These are phyloP conservation scores for Buxus sempervirens DNA, from an alignment of 164 flowering plant genomes.

Conservation along the genomic window DNA sequence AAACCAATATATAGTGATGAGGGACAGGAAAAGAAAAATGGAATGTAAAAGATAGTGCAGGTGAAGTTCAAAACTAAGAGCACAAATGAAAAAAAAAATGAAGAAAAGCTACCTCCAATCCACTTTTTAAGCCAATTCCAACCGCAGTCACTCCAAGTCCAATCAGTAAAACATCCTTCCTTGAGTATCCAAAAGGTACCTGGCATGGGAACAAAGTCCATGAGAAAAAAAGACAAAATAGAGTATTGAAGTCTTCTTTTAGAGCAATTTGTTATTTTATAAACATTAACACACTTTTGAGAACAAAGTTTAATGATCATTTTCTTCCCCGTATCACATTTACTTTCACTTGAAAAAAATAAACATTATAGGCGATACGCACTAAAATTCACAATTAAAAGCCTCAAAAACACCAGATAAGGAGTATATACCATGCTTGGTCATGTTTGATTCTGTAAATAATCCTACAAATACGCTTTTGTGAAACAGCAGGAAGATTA, in stretches of 20 bases:
- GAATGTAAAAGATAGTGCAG: background rate
- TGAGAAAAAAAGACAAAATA: slow-evolving; percentile 6
- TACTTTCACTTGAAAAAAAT: background rate
- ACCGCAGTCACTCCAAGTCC: slow-evolving; percentile 71
- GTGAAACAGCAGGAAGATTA: too few species aligned
- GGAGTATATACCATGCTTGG: too few species aligned
- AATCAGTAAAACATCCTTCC: slow-evolving; percentile 87
- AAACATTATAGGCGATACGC: too few species aligned
- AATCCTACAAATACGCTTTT: too few species aligned
- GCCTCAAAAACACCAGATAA: too few species aligned
- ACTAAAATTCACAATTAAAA: too few species aligned
- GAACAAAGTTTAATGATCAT: background rate
- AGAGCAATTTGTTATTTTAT: background rate
- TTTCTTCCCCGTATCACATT: background rate
- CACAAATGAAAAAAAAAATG: background rate
- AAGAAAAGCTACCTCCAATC: slow-evolving; percentile 63
- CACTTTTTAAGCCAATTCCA: slow-evolving; percentile 74
- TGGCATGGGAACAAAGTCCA: slow-evolving; percentile 15
- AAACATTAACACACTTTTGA: background rate
- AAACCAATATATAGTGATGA: too few species aligned
- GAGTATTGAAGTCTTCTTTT: background rate
- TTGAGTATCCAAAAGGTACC: slow-evolving; percentile 80
- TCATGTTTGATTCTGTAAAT: too few species aligned
- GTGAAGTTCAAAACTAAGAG: background rate
- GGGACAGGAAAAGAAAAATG: background rate